These are phyloP conservation scores for Mycosphaerella arachidis DNA, from an alignment of 2,329 filamentous ascomycete genomes.

Conservation along the genomic window DNA sequence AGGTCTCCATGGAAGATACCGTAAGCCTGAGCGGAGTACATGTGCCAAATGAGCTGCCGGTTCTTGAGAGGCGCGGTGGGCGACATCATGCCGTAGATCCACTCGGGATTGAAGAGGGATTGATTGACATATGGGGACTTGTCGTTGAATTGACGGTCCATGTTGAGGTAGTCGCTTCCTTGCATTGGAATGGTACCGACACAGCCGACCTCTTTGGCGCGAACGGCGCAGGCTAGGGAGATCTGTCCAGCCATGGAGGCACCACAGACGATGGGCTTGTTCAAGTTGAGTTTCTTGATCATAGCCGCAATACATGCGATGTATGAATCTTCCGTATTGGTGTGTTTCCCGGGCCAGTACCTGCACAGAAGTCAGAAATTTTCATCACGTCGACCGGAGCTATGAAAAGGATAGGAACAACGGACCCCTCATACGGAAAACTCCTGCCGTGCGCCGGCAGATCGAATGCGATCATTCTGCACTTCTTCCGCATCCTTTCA, in stretches of 20 bases:
- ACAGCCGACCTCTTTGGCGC: constrained; percentile 45
- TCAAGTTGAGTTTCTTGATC: constrained; percentile 41
- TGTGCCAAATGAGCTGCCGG: constrained; percentile 48
- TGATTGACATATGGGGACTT: constrained; percentile 47
- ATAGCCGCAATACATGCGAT: constrained; percentile 44
- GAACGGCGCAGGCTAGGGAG: constrained; percentile 45
- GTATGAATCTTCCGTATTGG: constrained; percentile 42
- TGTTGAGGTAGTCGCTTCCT: constrained; percentile 40
- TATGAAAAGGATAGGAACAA: not conserved
- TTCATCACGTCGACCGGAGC: not conserved
- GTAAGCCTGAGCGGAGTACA: constrained; percentile 48
- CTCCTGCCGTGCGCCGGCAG: constrained; percentile 47
- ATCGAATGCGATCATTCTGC: constrained; percentile 49
- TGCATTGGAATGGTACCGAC: constrained; percentile 46
- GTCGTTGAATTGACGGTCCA: constrained; percentile 42
- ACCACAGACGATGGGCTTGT: constrained; percentile 47
- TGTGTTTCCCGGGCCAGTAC: constrained; percentile 42
- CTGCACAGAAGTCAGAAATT: not conserved
- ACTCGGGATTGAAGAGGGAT: constrained; percentile 41
- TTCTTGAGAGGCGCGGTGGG: constrained; percentile 43
- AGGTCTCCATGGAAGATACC: constrained; percentile 51
- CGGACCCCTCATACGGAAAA: constrained; percentile 40
- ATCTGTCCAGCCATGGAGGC: constrained; percentile 50
- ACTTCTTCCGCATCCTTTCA: constrained; percentile 42
- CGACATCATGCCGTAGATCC: constrained; percentile 49